phyloP scores from a whole-genome alignment of 257 asterid species.

The Capsicum pubescens region DNA sequence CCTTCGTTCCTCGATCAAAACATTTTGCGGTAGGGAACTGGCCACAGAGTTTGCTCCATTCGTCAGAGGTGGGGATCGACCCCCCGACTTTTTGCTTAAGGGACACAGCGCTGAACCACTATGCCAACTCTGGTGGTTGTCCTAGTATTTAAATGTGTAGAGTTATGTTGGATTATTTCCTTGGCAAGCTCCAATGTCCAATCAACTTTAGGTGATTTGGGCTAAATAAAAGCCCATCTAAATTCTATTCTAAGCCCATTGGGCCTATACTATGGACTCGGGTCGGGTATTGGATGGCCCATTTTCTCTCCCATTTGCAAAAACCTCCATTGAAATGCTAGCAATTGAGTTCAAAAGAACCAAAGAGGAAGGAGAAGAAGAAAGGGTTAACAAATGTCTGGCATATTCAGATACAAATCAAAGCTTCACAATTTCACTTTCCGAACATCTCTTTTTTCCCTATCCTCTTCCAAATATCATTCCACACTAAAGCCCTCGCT shows the following conservation, averaged over 20 bases:
- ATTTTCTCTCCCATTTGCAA: background rate
- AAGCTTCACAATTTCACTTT: conserved; percentile 52
- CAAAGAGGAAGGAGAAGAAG: background rate
- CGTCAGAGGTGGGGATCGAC: no score
- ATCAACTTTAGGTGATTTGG: background rate
- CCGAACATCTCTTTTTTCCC: conserved; percentile 29
- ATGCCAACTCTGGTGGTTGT: no score
- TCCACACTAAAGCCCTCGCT: conserved; percentile 37
- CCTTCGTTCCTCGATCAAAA: no score
- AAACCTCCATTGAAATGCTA: conserved; percentile 27
- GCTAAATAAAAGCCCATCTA: background rate
- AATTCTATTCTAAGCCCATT: background rate
- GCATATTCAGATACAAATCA: conserved; percentile 50
- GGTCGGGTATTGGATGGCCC: background rate
- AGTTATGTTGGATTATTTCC: no score
- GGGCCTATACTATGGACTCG: background rate
- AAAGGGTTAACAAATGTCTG: conserved; percentile 49
- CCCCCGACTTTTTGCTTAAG: no score
- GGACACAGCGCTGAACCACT: no score
- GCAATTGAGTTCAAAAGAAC: conserved; percentile 6
- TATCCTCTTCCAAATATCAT: conserved; percentile 39
- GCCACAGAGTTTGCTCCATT: no score
- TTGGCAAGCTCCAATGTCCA: no score
- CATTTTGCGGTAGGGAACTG: no score
- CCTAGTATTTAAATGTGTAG: no score